Evolutionary conservation across 2,329 filamentous ascomycete genomes (phyloP), one percentile per base, ranked within the genome.

Genomic region (Aspergillus sp.): DNA sequence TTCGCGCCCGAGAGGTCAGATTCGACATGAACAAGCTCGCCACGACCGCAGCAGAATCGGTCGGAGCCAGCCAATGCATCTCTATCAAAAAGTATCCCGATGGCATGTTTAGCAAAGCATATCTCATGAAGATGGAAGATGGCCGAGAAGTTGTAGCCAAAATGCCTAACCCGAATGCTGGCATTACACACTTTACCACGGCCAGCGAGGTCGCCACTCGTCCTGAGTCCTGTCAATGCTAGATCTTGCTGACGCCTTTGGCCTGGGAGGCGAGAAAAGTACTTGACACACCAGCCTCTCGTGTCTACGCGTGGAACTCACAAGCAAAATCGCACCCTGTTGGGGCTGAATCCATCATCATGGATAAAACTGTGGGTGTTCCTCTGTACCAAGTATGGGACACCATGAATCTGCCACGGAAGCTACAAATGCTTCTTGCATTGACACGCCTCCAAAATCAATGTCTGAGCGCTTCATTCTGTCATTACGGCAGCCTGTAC

Each of bases 141-240:
- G 65, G 63, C 14, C 55, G 40, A 30, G 61, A 64, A 49, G 56
- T 70, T n/a, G 33, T 73, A 38, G 67, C 63, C 14, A 68, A 68
- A 41, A 55, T 72, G 6, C 69, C 69, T 3, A 71, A 72, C 47
- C 67, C 64, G 1, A 64, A 64, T 41, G 66, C 67, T 47, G 55
- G 64, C 10, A 56, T 65, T 16, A 50, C 62, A 46, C 59, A 60
- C 41, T 62, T 65, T 14, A 65, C 64, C 19, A 64, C 67, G 11
- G 69, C 67, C n/a, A 72, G 69, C 55, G 67, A 73, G 54, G 69
- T 71, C n/a, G 69, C 71, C 32, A 72, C 61, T 49, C 1, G 49
- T 45, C 11, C 19, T 33, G 24, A 52, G 6, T 40, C 45, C 41
- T 2, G 26, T 50, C 11, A 14, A 44, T 17, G 38, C 22, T 14